phyloP scores from a whole-genome alignment of 306 rosid species.

The Senna tora region DNA sequence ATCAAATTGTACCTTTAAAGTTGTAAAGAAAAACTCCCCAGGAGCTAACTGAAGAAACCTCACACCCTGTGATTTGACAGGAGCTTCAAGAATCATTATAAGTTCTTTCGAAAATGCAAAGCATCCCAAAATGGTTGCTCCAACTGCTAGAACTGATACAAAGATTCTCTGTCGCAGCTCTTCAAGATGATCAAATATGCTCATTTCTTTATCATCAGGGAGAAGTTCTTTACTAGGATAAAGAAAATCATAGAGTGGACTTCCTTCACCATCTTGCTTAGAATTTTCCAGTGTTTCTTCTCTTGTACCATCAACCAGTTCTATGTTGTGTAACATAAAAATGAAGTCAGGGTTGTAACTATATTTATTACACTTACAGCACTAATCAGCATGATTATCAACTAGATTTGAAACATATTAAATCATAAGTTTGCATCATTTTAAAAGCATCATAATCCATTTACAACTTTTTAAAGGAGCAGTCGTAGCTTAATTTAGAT shows the following conservation, averaged over 20 bases:
- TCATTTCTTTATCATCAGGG: slow-evolving; percentile 96
- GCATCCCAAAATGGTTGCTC: slow-evolving; percentile 80
- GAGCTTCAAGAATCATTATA: slow-evolving; percentile 83
- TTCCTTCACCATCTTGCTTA: slow-evolving; percentile 47
- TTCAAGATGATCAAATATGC: slow-evolving; percentile 88
- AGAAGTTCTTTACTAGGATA: slow-evolving; percentile 89
- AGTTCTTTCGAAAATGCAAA: slow-evolving; percentile 87
- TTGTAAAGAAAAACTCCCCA: slow-evolving; percentile 94
- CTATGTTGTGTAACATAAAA: slow-evolving; percentile 36
- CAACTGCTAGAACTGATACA: slow-evolving; percentile 78
- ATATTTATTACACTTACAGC: slow-evolving; percentile 8
- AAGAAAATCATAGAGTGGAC: slow-evolving; percentile 70
- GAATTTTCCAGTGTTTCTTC: slow-evolving; percentile 50
- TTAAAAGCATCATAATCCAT: not conserved
- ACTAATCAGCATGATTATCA: slow-evolving; percentile 24
- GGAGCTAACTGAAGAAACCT: slow-evolving; percentile 94
- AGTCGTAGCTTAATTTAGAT: not conserved
- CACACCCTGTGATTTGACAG: slow-evolving; percentile 85
- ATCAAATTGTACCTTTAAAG: slow-evolving; percentile 67
- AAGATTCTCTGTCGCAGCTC: slow-evolving; percentile 91
- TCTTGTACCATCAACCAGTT: slow-evolving; percentile 38
- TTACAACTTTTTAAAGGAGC: not conserved
- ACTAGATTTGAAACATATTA: not conserved
- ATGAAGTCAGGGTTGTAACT: slow-evolving; percentile 29
- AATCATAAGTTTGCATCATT: slow-evolving; percentile 9